Conservation (phyloP, 208 protist genomes). For the Jaenimonas drosophilae region DNA sequence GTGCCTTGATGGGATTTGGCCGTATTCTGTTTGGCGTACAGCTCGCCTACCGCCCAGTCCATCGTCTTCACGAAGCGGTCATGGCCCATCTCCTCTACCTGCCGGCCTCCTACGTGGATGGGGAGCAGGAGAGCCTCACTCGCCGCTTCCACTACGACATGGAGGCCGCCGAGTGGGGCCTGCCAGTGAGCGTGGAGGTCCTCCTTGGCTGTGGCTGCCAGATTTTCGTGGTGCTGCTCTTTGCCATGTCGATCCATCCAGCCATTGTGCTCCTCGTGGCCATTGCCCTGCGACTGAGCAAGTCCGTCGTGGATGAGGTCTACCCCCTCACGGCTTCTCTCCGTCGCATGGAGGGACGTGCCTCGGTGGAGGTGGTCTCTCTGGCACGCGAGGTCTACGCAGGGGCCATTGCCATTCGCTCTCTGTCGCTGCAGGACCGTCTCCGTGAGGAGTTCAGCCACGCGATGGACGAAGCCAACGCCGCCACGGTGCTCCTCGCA, state of each 20-base stretch:
- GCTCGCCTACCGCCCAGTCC: too few relatives aligned
- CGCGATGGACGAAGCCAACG: conserved; percentile 50
- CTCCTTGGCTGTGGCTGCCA: conserved; percentile 29
- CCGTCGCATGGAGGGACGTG: conserved; percentile 39
- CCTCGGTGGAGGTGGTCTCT: conserved; percentile 25
- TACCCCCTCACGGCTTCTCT: conserved; percentile 35
- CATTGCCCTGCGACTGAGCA: conserved; percentile 25
- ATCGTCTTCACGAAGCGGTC: too few relatives aligned
- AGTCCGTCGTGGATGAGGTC: conserved; percentile 30
- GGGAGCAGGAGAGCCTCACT: too few relatives aligned
- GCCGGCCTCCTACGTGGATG: conserved; percentile 17
- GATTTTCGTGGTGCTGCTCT: conserved; percentile 24
- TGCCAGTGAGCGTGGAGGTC: conserved; percentile 27
- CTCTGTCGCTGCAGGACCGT: conserved; percentile 37
- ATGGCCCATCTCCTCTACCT: conserved; percentile 46
- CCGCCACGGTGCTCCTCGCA: conserved; percentile 35
- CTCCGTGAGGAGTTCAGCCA: conserved; percentile 64
- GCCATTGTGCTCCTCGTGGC: conserved; percentile 47
- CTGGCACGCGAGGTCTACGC: conserved; percentile 45
- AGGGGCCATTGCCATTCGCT: conserved; percentile 41
- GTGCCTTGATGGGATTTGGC: too few relatives aligned
- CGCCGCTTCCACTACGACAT: conserved; percentile 39
- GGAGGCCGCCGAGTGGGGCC: conserved; percentile 21
- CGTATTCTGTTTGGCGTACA: too few relatives aligned
- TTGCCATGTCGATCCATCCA: conserved; percentile 38